These are phyloP conservation scores for Blumeria graminis DNA, from an alignment of 2,329 filamentous ascomycete species.

Conservation along the genomic window DNA sequence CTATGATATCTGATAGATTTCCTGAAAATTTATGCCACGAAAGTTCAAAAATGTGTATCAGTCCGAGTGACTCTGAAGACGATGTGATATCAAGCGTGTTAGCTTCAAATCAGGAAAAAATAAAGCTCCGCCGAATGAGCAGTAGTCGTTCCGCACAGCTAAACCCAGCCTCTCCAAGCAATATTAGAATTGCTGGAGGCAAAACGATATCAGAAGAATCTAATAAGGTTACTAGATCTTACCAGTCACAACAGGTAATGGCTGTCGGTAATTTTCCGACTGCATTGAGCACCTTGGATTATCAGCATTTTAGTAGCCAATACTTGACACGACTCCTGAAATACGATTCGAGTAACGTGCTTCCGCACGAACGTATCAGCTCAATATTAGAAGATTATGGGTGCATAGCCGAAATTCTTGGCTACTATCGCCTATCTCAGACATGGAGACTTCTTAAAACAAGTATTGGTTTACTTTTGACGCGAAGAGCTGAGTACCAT, in stretches of 20 bases:
- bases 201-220: slow-evolving; percentile 31
- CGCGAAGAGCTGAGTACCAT: slow-evolving; percentile 31
- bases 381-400: slow-evolving; percentile 32
- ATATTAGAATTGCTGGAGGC: slow-evolving; percentile 17
- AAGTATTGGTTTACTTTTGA: slow-evolving; percentile 28
- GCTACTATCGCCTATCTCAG: slow-evolving; percentile 34
- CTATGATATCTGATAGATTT: slow-evolving; percentile 10
- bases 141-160: slow-evolving; percentile 21
- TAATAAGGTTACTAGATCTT: slow-evolving; percentile 30
- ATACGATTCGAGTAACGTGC: neutral
- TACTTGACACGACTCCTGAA: slow-evolving; percentile 20
- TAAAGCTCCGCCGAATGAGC: slow-evolving; percentile 19
- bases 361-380: slow-evolving; percentile 18
- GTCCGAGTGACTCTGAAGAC: slow-evolving; percentile 40
- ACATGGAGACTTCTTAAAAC: slow-evolving; percentile 38
- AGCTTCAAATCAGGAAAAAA: slow-evolving; percentile 19
- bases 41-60: slow-evolving; percentile 27
- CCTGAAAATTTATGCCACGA: slow-evolving; percentile 16
- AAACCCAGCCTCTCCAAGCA: slow-evolving; percentile 28
- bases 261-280: slow-evolving; percentile 32
- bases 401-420: slow-evolving; percentile 28
- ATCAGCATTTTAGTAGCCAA: slow-evolving; percentile 29
- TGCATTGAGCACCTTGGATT: slow-evolving; percentile 24
- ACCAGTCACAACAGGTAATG: slow-evolving; percentile 37
- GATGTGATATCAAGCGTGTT: slow-evolving; percentile 37